phyloP scores from a whole-genome alignment of 805 yeast genomes.

The Myxozyma neotropica region DNA sequence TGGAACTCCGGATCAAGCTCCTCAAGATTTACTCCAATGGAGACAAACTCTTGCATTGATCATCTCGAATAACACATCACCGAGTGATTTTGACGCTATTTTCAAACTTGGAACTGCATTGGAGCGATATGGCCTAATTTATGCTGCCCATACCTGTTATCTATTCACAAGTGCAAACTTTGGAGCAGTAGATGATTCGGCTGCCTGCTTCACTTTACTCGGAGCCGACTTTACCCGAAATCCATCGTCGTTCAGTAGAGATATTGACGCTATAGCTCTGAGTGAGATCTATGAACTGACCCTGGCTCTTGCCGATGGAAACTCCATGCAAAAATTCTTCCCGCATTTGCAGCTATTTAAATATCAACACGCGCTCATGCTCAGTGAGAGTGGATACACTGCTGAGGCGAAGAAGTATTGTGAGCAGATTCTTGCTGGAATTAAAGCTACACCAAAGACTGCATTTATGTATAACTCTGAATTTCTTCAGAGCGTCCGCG shows the following conservation, averaged over 20 bases:
- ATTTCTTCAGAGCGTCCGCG: constrained; percentile 43
- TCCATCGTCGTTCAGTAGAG: constrained; percentile 49
- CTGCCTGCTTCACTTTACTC: constrained; percentile 34
- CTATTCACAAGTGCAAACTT: constrained; percentile 40
- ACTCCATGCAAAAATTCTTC: constrained; percentile 36
- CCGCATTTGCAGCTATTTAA: constrained; percentile 63
- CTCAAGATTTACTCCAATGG: constrained; percentile 38
- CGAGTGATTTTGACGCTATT: constrained; percentile 40
- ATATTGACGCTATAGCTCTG: constrained; percentile 54
- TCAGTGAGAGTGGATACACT: constrained; percentile 67
- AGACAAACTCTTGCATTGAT: constrained; percentile 39
- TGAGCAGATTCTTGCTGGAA: constrained; percentile 51
- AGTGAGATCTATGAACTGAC: constrained; percentile 72
- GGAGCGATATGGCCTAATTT: constrained; percentile 43
- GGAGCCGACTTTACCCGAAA: constrained; percentile 40
- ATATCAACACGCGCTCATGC: constrained; percentile 63
- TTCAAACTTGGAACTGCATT: constrained; percentile 45
- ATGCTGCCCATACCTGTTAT: constrained; percentile 48
- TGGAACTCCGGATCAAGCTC: constrained; percentile 10
- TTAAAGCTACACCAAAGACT: constrained; percentile 48
- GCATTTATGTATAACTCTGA: constrained; percentile 36
- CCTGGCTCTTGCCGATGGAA: constrained; percentile 42
- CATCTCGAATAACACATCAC: constrained; percentile 38
- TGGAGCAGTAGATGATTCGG: constrained; percentile 37
- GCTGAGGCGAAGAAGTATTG: constrained; percentile 64